A percentile compares a stretch with the other conserved stretches of the same genome.
phyloP scores from a whole-genome alignment of 176 grass and related monocot genomes.

The Puccinellia tenuiflora region DNA sequence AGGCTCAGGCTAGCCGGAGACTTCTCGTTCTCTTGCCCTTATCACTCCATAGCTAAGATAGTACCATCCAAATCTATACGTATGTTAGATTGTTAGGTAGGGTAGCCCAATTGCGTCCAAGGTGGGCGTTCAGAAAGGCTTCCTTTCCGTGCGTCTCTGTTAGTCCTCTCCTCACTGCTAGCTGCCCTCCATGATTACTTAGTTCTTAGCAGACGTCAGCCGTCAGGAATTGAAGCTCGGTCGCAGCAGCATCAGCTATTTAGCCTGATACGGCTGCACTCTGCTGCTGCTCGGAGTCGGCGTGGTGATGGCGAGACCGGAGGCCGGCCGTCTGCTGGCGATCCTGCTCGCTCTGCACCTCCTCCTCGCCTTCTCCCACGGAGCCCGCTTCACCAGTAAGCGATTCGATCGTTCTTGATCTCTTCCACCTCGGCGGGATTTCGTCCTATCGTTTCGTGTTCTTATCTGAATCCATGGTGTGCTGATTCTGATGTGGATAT shows the following conservation, averaged over 20 bases:
- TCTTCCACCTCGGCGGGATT: not conserved
- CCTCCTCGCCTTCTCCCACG: slow-evolving; percentile 15
- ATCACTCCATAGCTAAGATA: not conserved
- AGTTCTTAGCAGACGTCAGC: not conserved
- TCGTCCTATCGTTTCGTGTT: too few species aligned
- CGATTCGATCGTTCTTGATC: not conserved
- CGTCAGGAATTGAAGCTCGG: too few species aligned
- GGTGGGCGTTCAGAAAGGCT: slow-evolving; percentile 19
- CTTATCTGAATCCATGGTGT: not conserved
- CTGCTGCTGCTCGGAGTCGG: not conserved
- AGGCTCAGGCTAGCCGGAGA: not conserved
- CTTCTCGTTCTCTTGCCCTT: not conserved
- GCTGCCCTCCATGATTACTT: slow-evolving; percentile 33
- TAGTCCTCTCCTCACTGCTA: not conserved
- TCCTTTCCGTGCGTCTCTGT: not conserved
- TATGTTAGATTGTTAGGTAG: slow-evolving; percentile 30
- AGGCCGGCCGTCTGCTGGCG: not conserved
- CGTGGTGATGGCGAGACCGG: slow-evolving; percentile 29
- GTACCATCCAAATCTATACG: slow-evolving; percentile 7
- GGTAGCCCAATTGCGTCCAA: slow-evolving; percentile 41
- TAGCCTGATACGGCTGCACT: slow-evolving; percentile 6
- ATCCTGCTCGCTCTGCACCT: slow-evolving; percentile 27
- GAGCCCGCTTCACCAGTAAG: slow-evolving; percentile 38
- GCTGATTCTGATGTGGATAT: not conserved
- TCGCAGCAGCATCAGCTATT: slow-evolving; percentile 18